A percentile compares a stretch with the other conserved stretches of the same genome.
Evolutionary conservation across 768 basidiomycete genomes (phyloP).

Genomic region (Pleurotus giganteus): DNA sequence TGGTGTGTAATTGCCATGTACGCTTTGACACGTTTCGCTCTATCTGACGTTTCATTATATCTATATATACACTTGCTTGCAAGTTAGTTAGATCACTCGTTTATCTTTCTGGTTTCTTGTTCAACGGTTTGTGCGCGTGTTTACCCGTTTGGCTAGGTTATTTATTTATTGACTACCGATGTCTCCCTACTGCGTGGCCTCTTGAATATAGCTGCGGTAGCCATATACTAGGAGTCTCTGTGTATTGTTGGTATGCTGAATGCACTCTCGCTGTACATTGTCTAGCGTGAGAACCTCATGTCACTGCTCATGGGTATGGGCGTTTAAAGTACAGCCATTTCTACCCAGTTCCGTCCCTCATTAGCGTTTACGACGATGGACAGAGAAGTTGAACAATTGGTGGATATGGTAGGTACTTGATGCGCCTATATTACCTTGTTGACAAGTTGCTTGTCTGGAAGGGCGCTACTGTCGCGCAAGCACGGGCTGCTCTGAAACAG

Average conservation of each 20-base stretch:
- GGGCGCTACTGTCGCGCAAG: constrained; percentile 84
- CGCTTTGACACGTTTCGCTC: background rate
- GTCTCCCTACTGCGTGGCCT: constrained; percentile 2
- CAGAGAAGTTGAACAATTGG: constrained; percentile 55
- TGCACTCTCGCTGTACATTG: too few species aligned
- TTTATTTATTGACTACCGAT: background rate
- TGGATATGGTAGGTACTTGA: constrained; percentile 47
- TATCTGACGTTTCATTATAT: background rate
- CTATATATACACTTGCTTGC: constrained; percentile 12
- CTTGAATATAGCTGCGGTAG: constrained; percentile 1
- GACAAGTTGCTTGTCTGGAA: constrained; percentile 27
- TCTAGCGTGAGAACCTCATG: background rate
- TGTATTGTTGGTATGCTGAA: too few species aligned
- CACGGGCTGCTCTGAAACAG: constrained; percentile 76
- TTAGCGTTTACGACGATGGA: constrained; percentile 40
- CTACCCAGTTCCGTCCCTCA: too few species aligned
- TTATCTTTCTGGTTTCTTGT: background rate
- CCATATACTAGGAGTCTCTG: background rate
- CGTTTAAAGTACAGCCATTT: background rate
- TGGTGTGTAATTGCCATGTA: constrained; percentile 7
- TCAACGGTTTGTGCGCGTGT: background rate
- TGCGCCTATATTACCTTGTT: background rate
- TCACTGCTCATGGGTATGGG: background rate
- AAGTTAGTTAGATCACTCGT: constrained; percentile 3
- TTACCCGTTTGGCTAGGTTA: background rate